Conservation (phyloP, 2,329 filamentous ascomycete species). For the Penicillium rolfsii region DNA sequence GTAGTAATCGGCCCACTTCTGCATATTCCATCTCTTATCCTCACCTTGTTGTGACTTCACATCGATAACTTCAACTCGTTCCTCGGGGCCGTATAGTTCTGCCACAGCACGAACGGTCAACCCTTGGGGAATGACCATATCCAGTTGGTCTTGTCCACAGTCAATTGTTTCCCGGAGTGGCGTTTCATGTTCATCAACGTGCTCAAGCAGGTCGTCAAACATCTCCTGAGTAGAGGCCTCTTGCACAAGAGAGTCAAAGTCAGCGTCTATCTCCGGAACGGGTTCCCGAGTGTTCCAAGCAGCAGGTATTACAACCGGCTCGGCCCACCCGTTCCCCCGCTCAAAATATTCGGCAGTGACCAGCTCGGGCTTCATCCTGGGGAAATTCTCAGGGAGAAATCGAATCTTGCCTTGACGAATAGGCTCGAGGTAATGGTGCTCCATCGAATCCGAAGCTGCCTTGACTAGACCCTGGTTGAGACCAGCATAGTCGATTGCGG, state of each 20-base stretch:
- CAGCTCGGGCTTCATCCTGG: constrained; percentile 65
- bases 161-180: constrained; percentile 54
- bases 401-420: constrained; percentile 67
- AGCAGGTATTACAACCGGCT: constrained; percentile 69
- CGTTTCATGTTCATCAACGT: constrained; percentile 32
- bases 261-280: constrained; percentile 28
- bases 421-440: constrained; percentile 69
- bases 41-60: constrained; percentile 70
- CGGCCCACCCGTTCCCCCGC: constrained; percentile 63
- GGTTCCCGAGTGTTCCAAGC: constrained; percentile 60
- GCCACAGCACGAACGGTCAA: constrained; percentile 66
- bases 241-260: constrained; percentile 36
- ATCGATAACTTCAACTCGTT: constrained; percentile 68
- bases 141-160: constrained; percentile 66
- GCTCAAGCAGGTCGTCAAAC: constrained; percentile 45
- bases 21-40: constrained; percentile 67
- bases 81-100: constrained; percentile 65
- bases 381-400: constrained; percentile 65
- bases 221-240: constrained; percentile 45
- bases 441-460: constrained; percentile 64
- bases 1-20: constrained; percentile 70
- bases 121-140: constrained; percentile 68
- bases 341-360: constrained; percentile 67
- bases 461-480: constrained; percentile 68
- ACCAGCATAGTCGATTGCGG: constrained; percentile 69